Percentiles rank a stretch among this genome's conserved stretches.
phyloP scores from a whole-genome alignment of 129 eudicot species.

The Pittosporum tobira region DNA sequence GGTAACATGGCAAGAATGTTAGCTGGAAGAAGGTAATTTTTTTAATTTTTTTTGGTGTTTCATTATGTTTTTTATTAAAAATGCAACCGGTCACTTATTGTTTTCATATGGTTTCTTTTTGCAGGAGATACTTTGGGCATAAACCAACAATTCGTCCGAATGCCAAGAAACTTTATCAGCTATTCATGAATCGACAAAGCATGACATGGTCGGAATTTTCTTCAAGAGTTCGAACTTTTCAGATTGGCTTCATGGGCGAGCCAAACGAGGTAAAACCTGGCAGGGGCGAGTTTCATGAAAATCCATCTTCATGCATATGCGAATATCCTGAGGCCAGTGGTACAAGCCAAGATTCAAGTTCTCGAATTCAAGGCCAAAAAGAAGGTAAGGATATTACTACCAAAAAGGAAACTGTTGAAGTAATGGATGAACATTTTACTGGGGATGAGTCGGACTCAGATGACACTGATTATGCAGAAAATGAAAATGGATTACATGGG shows the following conservation, averaged over 20 bases:
- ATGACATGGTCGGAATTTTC: conserved; percentile 61
- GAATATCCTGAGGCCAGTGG: conserved; percentile 25
- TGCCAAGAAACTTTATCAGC: conserved; percentile 46
- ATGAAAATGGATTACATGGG: conserved; percentile 10
- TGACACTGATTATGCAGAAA: conserved; percentile 19
- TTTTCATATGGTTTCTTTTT: background rate
- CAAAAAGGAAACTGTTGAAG: conserved; percentile 9
- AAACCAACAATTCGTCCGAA: conserved; percentile 72
- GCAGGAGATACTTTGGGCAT: conserved; percentile 84
- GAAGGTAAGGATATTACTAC: background rate
- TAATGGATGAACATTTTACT: conserved; percentile 10
- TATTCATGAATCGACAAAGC: conserved; percentile 38
- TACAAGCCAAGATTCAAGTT: conserved; percentile 10
- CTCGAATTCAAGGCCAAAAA: background rate
- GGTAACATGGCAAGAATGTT: conserved; percentile 84
- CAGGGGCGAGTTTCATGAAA: conserved; percentile 56
- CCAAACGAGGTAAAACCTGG: conserved; percentile 61
- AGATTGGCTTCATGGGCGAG: conserved; percentile 69
- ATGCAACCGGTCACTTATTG: background rate
- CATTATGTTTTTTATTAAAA: too few relatives aligned
- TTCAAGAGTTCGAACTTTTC: conserved; percentile 34
- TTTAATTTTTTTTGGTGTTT: too few relatives aligned
- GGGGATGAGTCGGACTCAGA: conserved; percentile 31
- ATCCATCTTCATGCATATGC: conserved; percentile 65
- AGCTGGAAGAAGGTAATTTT: conserved; percentile 65